Evolutionary conservation across 257 asterid species (phyloP).

Genomic region (Gardenia jasminoides): DNA sequence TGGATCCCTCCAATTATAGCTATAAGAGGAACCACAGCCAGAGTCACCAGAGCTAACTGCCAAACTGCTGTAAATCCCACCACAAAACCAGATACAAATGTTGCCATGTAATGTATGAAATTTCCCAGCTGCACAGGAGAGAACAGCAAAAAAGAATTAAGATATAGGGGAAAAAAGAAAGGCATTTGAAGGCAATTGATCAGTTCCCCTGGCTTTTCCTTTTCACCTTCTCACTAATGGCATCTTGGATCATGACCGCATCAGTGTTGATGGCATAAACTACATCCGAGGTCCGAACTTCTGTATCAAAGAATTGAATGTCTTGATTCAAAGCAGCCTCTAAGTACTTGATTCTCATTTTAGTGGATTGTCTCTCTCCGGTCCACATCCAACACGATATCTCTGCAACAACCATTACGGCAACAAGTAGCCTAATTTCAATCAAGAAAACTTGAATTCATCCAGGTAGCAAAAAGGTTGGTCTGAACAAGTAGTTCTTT

Average conservation of each 20-base stretch:
- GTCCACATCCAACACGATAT: slow-evolving; percentile 99
- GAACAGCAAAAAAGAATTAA: neutral
- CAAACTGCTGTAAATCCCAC: slow-evolving; percentile 93
- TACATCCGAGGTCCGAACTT: slow-evolving; percentile 86
- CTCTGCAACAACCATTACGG: slow-evolving; percentile 48
- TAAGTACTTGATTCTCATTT: slow-evolving; percentile 78
- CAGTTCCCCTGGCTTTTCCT: neutral
- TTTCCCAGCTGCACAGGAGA: slow-evolving; percentile 70
- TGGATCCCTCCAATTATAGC: slow-evolving; percentile 80
- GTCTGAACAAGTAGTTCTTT: neutral
- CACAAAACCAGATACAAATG: slow-evolving; percentile 84
- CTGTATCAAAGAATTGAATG: slow-evolving; percentile 77
- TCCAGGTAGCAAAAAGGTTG: neutral
- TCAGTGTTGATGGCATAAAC: slow-evolving; percentile 89
- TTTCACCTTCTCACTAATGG: slow-evolving; percentile 88
- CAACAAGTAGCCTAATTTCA: slow-evolving; percentile 9
- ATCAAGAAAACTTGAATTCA: slow-evolving; percentile 18
- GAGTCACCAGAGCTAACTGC: slow-evolving; percentile 81
- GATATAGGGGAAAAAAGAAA: too few species aligned
- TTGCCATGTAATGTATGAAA: slow-evolving; percentile 95
- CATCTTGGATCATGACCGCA: slow-evolving; percentile 89
- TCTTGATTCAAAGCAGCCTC: slow-evolving; percentile 89
- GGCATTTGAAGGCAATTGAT: slow-evolving; percentile 8
- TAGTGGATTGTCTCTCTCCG: slow-evolving; percentile 88
- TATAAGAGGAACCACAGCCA: slow-evolving; percentile 88